phyloP scores from a whole-genome alignment of 75 land plant genomes.

The Gnetum montanum region DNA sequence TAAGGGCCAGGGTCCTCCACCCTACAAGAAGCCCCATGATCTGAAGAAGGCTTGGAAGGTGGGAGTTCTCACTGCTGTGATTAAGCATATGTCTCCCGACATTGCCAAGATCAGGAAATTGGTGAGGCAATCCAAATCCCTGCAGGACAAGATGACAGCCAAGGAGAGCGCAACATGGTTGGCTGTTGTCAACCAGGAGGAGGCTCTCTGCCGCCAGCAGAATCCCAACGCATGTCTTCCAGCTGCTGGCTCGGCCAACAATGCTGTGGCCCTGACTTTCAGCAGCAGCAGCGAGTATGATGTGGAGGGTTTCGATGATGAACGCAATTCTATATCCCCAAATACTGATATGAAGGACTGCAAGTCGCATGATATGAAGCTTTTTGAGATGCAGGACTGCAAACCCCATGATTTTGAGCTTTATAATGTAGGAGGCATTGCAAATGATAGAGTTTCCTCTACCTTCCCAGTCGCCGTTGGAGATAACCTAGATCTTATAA shows the following conservation, averaged over 20 bases:
- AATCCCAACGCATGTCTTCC: constrained; percentile 35
- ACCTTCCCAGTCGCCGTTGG: neutral
- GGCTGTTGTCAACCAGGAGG: constrained; percentile 71
- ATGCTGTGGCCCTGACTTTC: constrained; percentile 21
- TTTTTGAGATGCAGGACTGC: constrained; percentile 12
- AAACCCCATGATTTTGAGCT: constrained; percentile 10
- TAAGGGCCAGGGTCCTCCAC: constrained; percentile 62
- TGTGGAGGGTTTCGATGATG: constrained; percentile 27
- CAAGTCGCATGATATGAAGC: constrained; percentile 13
- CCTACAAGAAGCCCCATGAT: constrained; percentile 84
- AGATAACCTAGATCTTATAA: constrained; percentile 1
- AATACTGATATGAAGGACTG: constrained; percentile 7
- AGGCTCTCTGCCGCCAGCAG: constrained; percentile 43
- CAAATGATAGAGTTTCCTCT: constrained; percentile 7
- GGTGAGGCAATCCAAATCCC: constrained; percentile 71
- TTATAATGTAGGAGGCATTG: constrained; percentile 5
- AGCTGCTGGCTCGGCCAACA: constrained; percentile 5
- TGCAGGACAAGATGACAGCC: constrained; percentile 84
- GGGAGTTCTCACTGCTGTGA: constrained; percentile 67
- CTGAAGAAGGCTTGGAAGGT: constrained; percentile 85
- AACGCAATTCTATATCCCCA: neutral
- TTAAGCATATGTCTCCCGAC: constrained; percentile 74
- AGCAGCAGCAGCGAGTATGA: constrained; percentile 23
- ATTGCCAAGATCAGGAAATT: constrained; percentile 64
- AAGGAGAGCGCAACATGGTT: constrained; percentile 79